Evolutionary conservation across 129 eudicot species (phyloP).

Genomic region (Arctium lappa): DNA sequence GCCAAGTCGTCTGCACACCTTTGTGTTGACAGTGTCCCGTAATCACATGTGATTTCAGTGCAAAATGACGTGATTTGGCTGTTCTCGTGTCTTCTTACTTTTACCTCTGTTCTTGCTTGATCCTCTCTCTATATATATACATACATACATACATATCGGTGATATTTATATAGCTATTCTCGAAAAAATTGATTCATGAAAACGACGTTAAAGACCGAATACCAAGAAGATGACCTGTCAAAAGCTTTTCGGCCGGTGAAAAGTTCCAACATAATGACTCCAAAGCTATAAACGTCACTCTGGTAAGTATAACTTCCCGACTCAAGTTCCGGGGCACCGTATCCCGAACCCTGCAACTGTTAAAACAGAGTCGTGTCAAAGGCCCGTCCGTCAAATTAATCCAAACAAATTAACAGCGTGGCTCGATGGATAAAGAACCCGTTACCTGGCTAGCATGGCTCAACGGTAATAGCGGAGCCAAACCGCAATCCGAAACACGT

Average conservation of each 20-base stretch:
- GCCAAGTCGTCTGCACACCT: too few relatives aligned
- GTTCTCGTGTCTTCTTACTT: too few relatives aligned
- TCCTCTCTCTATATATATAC: too few relatives aligned
- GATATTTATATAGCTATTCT: background rate
- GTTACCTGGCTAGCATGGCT: slow-evolving; percentile 57
- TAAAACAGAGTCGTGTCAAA: slow-evolving; percentile 18
- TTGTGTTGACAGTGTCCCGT: too few relatives aligned
- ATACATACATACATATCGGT: too few relatives aligned
- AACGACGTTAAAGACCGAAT: background rate
- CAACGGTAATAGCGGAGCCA: slow-evolving; percentile 66
- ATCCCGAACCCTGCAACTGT: slow-evolving; percentile 69
- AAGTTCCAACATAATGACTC: slow-evolving; percentile 91
- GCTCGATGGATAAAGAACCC: background rate
- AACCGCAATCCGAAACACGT: slow-evolving; percentile 88
- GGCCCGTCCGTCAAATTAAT: background rate
- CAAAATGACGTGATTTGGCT: too few relatives aligned
- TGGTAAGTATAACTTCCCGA: slow-evolving; percentile 71
- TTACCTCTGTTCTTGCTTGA: too few relatives aligned
- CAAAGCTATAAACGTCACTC: slow-evolving; percentile 97
- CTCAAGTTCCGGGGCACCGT: slow-evolving; percentile 96
- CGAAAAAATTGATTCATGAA: background rate
- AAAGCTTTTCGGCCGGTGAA: slow-evolving; percentile 75
- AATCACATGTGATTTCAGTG: too few relatives aligned
- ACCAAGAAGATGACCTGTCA: slow-evolving; percentile 57
- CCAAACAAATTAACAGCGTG: background rate